Percentiles rank a stretch among this genome's conserved stretches.
Evolutionary conservation across 805 yeast genomes (phyloP).

Genomic region (Jamesozyma hellenica): DNA sequence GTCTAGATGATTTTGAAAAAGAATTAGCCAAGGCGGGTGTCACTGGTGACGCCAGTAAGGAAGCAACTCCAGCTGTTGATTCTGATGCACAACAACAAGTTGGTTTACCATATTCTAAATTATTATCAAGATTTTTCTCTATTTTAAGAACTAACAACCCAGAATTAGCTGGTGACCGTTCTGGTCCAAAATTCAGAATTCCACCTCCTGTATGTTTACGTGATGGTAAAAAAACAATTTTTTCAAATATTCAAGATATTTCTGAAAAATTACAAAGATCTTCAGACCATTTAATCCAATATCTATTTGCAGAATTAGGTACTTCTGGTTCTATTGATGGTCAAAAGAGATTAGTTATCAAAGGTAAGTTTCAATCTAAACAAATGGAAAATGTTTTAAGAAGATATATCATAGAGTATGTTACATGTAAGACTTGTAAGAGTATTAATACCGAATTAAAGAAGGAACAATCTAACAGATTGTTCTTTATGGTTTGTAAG

Average conservation of each 20-base stretch:
- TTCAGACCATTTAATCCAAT: slow-evolving; percentile 94
- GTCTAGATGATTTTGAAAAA: slow-evolving; percentile 74
- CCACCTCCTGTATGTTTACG: slow-evolving; percentile 96
- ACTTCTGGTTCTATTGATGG: slow-evolving; percentile 99
- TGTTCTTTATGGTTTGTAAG: slow-evolving; percentile 94
- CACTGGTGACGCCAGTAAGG: slow-evolving; percentile 35
- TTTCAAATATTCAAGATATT: slow-evolving; percentile 92
- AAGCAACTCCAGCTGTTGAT: slow-evolving; percentile 26
- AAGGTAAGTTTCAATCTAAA: slow-evolving; percentile 96
- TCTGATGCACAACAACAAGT: slow-evolving; percentile 34
- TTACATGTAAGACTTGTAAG: slow-evolving; percentile 97
- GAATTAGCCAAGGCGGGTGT: slow-evolving; percentile 87
- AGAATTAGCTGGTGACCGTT: slow-evolving; percentile 93
- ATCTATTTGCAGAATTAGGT: slow-evolving; percentile 96
- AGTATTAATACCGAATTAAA: slow-evolving; percentile 91
- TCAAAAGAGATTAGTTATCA: slow-evolving; percentile 89
- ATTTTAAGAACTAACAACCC: slow-evolving; percentile 91
- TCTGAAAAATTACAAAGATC: slow-evolving; percentile 90
- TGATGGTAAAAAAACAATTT: slow-evolving; percentile 96
- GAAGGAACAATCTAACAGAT: slow-evolving; percentile 92
- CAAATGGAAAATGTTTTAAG: slow-evolving; percentile 94
- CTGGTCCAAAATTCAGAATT: slow-evolving; percentile 84
- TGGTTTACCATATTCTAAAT: slow-evolving; percentile 64
- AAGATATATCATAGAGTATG: slow-evolving; percentile 93
- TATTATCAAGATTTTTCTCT: slow-evolving; percentile 75